phyloP scores from a whole-genome alignment of 78 protist species.

The Cavenderia fasciculata region DNA sequence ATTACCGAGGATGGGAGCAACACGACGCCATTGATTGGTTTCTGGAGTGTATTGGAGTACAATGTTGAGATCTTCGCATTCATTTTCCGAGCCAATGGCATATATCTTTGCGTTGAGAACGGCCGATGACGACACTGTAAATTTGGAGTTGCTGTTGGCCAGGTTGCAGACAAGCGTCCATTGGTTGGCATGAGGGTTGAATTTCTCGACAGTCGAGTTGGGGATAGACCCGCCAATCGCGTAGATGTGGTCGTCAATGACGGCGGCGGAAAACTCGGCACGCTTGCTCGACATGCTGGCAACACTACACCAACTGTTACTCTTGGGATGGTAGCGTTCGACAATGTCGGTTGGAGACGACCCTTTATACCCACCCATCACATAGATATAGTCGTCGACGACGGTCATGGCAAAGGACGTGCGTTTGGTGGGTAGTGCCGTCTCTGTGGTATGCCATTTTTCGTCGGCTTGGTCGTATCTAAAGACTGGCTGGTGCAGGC shows the following conservation, averaged over 20 bases:
- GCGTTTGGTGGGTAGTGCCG: slow-evolving; percentile 3
- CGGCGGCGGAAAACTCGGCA: slow-evolving; percentile 28
- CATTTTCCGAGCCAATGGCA: slow-evolving; percentile 70
- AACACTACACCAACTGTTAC: slow-evolving; percentile 63
- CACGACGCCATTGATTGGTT: slow-evolving; percentile 43
- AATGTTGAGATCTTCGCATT: slow-evolving; percentile 24
- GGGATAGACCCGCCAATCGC: slow-evolving; percentile 34
- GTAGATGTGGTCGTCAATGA: slow-evolving; percentile 16
- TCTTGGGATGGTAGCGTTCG: slow-evolving; percentile 52
- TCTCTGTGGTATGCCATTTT: slow-evolving; percentile 12
- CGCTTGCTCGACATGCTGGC: slow-evolving; percentile 33
- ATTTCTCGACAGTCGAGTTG: slow-evolving; percentile 12
- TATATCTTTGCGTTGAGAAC: slow-evolving; percentile 41
- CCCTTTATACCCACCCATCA: slow-evolving; percentile 72
- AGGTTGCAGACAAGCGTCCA: slow-evolving; percentile 42
- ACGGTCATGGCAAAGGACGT: slow-evolving; percentile 21
- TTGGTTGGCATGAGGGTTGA: slow-evolving; percentile 41
- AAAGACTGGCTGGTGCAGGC: slow-evolving; percentile 46
- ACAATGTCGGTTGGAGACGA: slow-evolving; percentile 36
- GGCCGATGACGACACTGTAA: background rate
- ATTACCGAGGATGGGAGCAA: slow-evolving; percentile 17
- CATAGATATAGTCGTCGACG: slow-evolving; percentile 51
- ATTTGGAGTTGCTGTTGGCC: background rate
- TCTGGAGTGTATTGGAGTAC: slow-evolving; percentile 36
- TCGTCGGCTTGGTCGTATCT: slow-evolving; percentile 8